These are phyloP conservation scores for Candida tunisiensis DNA, from an alignment of 1,139 yeast genomes.

Conservation along the genomic window DNA sequence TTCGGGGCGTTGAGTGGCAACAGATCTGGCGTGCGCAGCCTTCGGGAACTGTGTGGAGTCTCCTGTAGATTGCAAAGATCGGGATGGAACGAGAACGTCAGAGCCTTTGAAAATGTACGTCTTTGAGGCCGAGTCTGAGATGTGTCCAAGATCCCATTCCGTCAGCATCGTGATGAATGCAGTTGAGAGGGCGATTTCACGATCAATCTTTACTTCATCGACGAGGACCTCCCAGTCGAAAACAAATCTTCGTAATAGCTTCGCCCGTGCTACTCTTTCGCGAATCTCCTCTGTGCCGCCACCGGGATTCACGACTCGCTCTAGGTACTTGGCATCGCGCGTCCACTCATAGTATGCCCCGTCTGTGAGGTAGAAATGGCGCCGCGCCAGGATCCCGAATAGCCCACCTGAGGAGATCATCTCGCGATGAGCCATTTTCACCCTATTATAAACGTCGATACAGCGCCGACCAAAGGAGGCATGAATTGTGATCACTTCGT, in stretches of 20 bases:
- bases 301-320: slow-evolving; percentile 33
- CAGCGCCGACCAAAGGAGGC: slow-evolving; percentile 30
- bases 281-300: slow-evolving; percentile 39
- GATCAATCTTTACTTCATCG: slow-evolving; percentile 30
- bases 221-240: slow-evolving; percentile 42
- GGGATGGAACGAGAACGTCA: no score
- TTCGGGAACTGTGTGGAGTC: no score
- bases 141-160: slow-evolving; percentile 27
- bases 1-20: no score
- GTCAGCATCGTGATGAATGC: slow-evolving; percentile 45
- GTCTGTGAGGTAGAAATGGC: slow-evolving; percentile 29
- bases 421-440: slow-evolving; percentile 29
- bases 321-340: slow-evolving; percentile 32
- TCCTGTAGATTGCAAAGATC: no score
- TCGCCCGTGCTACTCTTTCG: slow-evolving; percentile 35
- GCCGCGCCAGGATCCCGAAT: slow-evolving; percentile 8
- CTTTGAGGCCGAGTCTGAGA: no score
- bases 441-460: slow-evolving; percentile 33
- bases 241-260: slow-evolving; percentile 39
- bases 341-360: slow-evolving; percentile 42
- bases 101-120: no score
- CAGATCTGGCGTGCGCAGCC: no score
- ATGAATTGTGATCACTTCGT: slow-evolving; percentile 34
- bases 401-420: slow-evolving; percentile 13
- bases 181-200: slow-evolving; percentile 36